Evolutionary conservation across 441 rosid genomes (phyloP).

Genomic region (Bocquillonia castaneifolia): DNA sequence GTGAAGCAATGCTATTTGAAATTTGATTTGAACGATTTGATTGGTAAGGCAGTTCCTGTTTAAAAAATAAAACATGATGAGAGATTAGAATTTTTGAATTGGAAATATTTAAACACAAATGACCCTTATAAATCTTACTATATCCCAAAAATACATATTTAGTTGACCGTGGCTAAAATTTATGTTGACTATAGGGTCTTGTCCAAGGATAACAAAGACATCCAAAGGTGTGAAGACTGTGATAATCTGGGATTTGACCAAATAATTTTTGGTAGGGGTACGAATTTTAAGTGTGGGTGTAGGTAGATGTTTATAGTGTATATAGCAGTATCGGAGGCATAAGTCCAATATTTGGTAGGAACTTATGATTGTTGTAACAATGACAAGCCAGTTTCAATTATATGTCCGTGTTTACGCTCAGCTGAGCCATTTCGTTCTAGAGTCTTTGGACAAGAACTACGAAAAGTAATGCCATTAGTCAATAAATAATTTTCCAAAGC

Average conservation of each 20-base stretch:
- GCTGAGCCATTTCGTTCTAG: background rate
- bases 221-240: background rate
- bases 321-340: background rate
- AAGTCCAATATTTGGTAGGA: background rate
- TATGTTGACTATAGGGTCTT: background rate
- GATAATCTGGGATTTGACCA: background rate
- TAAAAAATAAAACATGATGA: too few relatives aligned
- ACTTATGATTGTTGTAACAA: background rate
- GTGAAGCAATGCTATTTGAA: too few relatives aligned
- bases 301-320: background rate
- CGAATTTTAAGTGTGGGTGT: background rate
- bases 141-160: background rate
- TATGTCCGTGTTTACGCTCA: background rate
- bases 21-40: too few relatives aligned
- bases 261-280: background rate
- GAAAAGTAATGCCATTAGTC: background rate
- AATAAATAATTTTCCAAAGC: background rate
- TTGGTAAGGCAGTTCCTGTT: too few relatives aligned
- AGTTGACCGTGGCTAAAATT: background rate
- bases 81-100: too few relatives aligned
- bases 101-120: too few relatives aligned
- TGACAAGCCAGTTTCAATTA: background rate
- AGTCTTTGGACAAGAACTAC: background rate
- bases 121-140: background rate
- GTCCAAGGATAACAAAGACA: background rate